These are phyloP conservation scores for Jatropha multifida DNA, from an alignment of 441 rosid species.

Conservation along the genomic window DNA sequence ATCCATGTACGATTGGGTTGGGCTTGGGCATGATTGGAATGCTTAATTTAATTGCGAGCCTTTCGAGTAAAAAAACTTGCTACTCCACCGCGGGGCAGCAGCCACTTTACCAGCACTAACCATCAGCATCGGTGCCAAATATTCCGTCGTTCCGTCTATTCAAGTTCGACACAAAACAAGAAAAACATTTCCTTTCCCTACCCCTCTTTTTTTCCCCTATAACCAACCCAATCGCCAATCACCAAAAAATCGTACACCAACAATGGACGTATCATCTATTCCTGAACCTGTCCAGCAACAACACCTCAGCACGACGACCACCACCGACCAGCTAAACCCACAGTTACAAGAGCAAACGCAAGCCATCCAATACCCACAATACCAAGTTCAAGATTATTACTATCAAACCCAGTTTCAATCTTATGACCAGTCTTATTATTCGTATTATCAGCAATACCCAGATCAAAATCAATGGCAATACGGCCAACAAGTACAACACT, in stretches of 20 bases:
- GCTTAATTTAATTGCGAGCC: too few species aligned
- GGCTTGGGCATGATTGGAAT: too few species aligned
- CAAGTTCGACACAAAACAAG: too few species aligned
- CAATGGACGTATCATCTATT: conserved; percentile 25
- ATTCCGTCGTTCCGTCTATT: too few species aligned
- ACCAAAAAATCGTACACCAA: background rate
- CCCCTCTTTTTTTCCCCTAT: background rate
- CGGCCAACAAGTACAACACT: conserved; percentile 14
- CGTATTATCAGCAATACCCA: conserved; percentile 17
- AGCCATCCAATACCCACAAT: background rate
- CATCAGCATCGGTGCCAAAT: too few species aligned
- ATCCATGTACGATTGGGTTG: too few species aligned
- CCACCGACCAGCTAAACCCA: background rate
- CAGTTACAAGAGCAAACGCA: conserved; percentile 4
- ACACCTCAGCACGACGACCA: background rate
- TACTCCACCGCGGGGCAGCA: too few species aligned
- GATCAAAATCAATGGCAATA: conserved; percentile 17
- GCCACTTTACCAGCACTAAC: too few species aligned
- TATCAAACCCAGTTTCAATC: conserved; percentile 20
- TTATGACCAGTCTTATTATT: conserved; percentile 21
- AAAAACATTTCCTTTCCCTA: background rate
- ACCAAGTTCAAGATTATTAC: conserved; percentile 19
- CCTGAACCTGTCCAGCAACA: conserved; percentile 17
- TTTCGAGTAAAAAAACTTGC: too few species aligned
- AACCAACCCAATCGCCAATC: background rate